Evolutionary conservation across 2,329 filamentous ascomycete genomes (phyloP).

Genomic region (Penicillium sp.): DNA sequence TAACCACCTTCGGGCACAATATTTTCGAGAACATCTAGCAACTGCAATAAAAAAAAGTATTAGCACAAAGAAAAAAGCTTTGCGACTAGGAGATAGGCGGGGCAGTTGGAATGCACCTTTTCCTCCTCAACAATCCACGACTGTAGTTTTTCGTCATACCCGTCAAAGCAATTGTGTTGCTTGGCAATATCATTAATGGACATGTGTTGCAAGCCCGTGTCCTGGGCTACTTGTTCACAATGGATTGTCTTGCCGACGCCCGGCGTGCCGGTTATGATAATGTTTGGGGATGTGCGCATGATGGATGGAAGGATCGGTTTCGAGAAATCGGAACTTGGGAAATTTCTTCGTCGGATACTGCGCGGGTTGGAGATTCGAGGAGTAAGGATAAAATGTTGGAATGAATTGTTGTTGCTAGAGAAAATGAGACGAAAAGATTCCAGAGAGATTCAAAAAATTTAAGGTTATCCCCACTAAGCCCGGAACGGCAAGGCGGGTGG

Average conservation of each 20-base stretch:
- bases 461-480: not conserved
- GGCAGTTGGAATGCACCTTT: slow-evolving; percentile 57
- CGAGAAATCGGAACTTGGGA: slow-evolving; percentile 64
- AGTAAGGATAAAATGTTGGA: not conserved
- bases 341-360: not conserved
- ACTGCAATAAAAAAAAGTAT: slow-evolving; percentile 31
- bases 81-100: not conserved
- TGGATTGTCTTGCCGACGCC: slow-evolving; percentile 95
- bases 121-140: slow-evolving; percentile 97
- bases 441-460: not conserved
- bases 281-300: slow-evolving; percentile 63
- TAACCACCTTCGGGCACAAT: slow-evolving; percentile 74
- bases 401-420: not conserved
- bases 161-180: slow-evolving; percentile 79
- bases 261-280: slow-evolving; percentile 92
- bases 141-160: slow-evolving; percentile 77
- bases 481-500: not conserved
- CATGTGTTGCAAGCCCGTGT: slow-evolving; percentile 74
- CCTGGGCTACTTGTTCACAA: slow-evolving; percentile 73
- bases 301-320: slow-evolving; percentile 46
- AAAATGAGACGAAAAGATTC: not conserved
- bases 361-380: not conserved
- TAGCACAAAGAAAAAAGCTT: slow-evolving; percentile 8
- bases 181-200: slow-evolving; percentile 90
- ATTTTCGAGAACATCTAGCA: slow-evolving; percentile 85